phyloP scores from a whole-genome alignment of 805 yeast species.

The Candida sanyiensis region DNA sequence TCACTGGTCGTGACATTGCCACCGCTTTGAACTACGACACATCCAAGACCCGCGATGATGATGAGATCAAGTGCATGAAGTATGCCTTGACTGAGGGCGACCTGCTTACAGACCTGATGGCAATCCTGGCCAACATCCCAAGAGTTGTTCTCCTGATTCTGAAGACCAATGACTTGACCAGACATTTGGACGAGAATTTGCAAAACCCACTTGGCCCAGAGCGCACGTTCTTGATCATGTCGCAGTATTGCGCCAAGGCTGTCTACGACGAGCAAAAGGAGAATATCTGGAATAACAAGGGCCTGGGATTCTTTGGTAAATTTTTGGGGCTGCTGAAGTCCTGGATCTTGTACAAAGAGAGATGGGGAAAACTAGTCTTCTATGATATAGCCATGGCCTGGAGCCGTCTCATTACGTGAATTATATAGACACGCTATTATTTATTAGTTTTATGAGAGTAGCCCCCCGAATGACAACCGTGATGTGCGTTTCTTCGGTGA shows the following conservation, averaged over 20 bases:
- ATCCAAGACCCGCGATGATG: conserved; percentile 44
- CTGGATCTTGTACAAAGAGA: conserved; percentile 17
- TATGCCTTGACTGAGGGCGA: conserved; percentile 54
- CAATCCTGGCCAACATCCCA: conserved; percentile 73
- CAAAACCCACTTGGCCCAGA: conserved; percentile 82
- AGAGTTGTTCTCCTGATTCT: conserved; percentile 77
- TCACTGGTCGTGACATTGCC: conserved; percentile 88
- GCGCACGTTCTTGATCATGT: conserved; percentile 82
- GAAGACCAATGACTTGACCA: conserved; percentile 89
- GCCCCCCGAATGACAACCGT: conserved; percentile 4
- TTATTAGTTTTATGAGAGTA: not conserved
- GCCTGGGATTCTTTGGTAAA: not conserved
- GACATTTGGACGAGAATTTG: conserved; percentile 80
- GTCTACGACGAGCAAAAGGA: conserved; percentile 67
- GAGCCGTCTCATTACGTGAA: conserved; percentile 4
- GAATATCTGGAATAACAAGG: conserved; percentile 3
- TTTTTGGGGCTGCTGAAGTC: conserved; percentile 25
- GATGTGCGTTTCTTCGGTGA: not conserved
- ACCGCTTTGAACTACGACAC: conserved; percentile 66
- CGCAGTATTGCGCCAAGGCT: conserved; percentile 78
- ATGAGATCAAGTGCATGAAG: conserved; percentile 68
- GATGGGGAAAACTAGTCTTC: conserved; percentile 14
- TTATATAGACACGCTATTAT: not conserved
- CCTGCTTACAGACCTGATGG: conserved; percentile 70
- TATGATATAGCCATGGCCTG: conserved; percentile 18